These are phyloP conservation scores for Gypsophila paniculata DNA, from an alignment of 179 eudicot species.

Conservation along the genomic window DNA sequence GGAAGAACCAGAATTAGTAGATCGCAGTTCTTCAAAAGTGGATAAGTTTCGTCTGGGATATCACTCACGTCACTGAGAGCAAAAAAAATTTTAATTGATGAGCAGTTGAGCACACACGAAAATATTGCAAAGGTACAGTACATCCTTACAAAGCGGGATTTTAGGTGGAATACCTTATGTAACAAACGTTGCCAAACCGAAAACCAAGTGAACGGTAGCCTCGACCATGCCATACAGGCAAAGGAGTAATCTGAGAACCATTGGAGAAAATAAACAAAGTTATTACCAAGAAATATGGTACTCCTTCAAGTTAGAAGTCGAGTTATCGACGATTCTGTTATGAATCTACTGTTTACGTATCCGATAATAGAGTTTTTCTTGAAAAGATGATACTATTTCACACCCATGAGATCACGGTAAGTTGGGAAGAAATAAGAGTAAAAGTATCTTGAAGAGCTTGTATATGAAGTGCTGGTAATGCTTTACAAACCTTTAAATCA, in stretches of 20 bases:
- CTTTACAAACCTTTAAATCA: slow-evolving; percentile 60
- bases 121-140: neutral
- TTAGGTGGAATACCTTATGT: slow-evolving; percentile 62
- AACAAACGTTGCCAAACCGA: slow-evolving; percentile 86
- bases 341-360: no score
- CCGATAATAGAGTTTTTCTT: no score
- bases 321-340: no score
- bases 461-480: neutral
- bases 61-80: slow-evolving; percentile 89
- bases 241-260: slow-evolving; percentile 65
- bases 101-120: neutral
- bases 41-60: slow-evolving; percentile 90
- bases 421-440: neutral
- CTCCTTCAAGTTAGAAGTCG: no score
- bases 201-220: slow-evolving; percentile 91
- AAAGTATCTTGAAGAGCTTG: neutral
- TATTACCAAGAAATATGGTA: no score
- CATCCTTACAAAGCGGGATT: neutral
- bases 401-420: neutral
- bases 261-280: neutral
- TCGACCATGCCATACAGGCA: slow-evolving; percentile 97
- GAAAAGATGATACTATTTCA: no score
- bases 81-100: neutral
- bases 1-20: slow-evolving; percentile 64
- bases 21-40: slow-evolving; percentile 81